Percentiles rank a stretch among this genome's conserved stretches.
phyloP scores from a whole-genome alignment of 805 yeast species.

The Yamadazyma ubonensis region DNA sequence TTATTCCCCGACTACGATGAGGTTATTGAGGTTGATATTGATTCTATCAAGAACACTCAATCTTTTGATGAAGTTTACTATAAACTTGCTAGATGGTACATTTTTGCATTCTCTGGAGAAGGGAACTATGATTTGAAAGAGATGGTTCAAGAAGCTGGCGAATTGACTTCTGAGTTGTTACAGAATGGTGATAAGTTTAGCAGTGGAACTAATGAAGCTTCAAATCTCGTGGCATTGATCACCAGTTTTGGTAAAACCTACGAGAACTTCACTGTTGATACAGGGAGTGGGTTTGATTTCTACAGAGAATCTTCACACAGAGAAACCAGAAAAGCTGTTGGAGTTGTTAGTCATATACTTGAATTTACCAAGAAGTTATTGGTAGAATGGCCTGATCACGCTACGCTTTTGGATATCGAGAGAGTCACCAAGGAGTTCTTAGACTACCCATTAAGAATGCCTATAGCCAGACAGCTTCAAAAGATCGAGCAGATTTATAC shows the following conservation, averaged over 20 bases:
- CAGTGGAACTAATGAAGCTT: conserved; percentile 8
- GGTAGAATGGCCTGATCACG: conserved; percentile 91
- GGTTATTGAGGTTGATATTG: conserved; percentile 31
- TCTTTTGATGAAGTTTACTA: conserved; percentile 47
- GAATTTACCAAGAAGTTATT: conserved; percentile 44
- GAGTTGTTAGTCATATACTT: conserved; percentile 34
- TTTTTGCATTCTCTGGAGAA: conserved; percentile 36
- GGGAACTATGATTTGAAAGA: conserved; percentile 18
- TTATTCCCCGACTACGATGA: conserved; percentile 89
- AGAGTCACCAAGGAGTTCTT: conserved; percentile 67
- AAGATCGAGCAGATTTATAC: conserved; percentile 87
- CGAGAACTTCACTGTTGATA: conserved; percentile 10
- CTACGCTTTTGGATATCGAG: conserved; percentile 68
- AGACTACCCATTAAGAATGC: conserved; percentile 59
- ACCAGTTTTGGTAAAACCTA: conserved; percentile 17
- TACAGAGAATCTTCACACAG: conserved; percentile 60
- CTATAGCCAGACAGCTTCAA: conserved; percentile 73
- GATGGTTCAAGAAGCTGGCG: conserved; percentile 41
- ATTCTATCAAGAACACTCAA: conserved; percentile 20
- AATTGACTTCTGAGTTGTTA: conserved; percentile 10
- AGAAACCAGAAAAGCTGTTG: conserved; percentile 63
- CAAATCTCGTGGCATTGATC: conserved; percentile 5
- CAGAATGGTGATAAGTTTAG: conserved; percentile 10
- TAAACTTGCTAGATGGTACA: conserved; percentile 49
- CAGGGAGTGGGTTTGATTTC: conserved; percentile 42